phyloP scores from a whole-genome alignment of 495 filamentous ascomycete species.

The Penicillium lagena region DNA sequence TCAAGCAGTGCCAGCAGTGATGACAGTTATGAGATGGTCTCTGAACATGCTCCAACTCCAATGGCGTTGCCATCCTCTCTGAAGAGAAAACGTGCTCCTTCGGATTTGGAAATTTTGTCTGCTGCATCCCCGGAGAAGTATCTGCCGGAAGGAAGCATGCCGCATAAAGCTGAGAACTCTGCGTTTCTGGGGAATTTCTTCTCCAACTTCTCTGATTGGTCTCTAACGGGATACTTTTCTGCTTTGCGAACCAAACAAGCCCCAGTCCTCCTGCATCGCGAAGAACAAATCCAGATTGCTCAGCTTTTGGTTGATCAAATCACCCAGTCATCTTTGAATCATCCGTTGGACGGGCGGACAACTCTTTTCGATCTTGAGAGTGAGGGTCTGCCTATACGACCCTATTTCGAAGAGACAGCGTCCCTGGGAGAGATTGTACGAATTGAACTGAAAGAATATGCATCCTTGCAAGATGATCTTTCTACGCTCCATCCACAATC shows the following conservation, averaged over 20 bases:
- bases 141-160: constrained; percentile 10
- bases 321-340: constrained; percentile 40
- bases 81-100: constrained; percentile 37
- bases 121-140: constrained; percentile 25
- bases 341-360: constrained; percentile 24
- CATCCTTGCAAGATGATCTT: constrained; percentile 28
- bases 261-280: constrained; percentile 26
- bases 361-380: constrained; percentile 26
- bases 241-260: constrained; percentile 24
- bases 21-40: constrained; percentile 23
- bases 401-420: constrained; percentile 20
- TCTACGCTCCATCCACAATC: constrained; percentile 7
- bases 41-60: constrained; percentile 16
- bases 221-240: constrained; percentile 37
- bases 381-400: constrained; percentile 16
- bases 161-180: constrained; percentile 22
- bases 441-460: constrained; percentile 32
- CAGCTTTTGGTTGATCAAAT: constrained; percentile 45
- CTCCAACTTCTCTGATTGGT: constrained; percentile 41
- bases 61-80: constrained; percentile 12
- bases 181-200: constrained; percentile 40
- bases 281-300: constrained; percentile 38
- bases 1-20: constrained; percentile 27
- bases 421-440: constrained; percentile 26
- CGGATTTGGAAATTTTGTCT: constrained; percentile 26